Base-by-base conservation (phyloP, 306 rosid genomes). In the Ormosia semicastrata region DNA sequence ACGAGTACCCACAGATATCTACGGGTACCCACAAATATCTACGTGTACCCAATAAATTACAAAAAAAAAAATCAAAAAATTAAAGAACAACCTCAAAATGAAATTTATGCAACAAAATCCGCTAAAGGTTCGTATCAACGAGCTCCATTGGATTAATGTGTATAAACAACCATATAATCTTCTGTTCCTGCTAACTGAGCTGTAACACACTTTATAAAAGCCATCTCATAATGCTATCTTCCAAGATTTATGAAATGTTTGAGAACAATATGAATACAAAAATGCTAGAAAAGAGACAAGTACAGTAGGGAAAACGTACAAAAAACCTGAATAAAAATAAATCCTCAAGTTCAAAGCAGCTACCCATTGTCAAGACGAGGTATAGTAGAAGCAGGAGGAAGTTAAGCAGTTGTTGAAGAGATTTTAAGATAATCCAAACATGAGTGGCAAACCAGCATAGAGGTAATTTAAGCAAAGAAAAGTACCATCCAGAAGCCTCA, bases 241-340 rank as follows among this genome's bases (percentile, higher is more conserved):
- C 44, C 12, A 53, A 15, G 2, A 32, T 15, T 34, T 8, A 58
- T 13, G 29, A 66, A 54, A 17, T 41, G 29, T 6, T 40, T 2
- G 33, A 18, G 69, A 64, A 29, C 67, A 65, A 44, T 41, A 43
- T 7, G 50, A 75, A 29, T 5, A 58, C 76, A 67, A 6, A n/a
- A 49, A 44, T 4, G 72, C 36, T n/a, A 44, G 56, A 24, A 78
- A 58, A 63, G 75, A 76, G 67, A 82, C 37, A 6, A 50, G 57
- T 52, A 37, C 39, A 63, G 17, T 2, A 53, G 12, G 9, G 41
- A 32, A 39, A 54, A 53, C 3, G 8, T 43, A 76, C 37, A 54
- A 74, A 1, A 49, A 56, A 13, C 37, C 34, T 43, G 68, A 8
- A 75, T 66, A 5, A 66, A 53, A 53, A 50, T 24, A 63, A 44